These are phyloP conservation scores for Lanmaoa rubissima DNA, from an alignment of 768 basidiomycete species.

Conservation along the genomic window DNA sequence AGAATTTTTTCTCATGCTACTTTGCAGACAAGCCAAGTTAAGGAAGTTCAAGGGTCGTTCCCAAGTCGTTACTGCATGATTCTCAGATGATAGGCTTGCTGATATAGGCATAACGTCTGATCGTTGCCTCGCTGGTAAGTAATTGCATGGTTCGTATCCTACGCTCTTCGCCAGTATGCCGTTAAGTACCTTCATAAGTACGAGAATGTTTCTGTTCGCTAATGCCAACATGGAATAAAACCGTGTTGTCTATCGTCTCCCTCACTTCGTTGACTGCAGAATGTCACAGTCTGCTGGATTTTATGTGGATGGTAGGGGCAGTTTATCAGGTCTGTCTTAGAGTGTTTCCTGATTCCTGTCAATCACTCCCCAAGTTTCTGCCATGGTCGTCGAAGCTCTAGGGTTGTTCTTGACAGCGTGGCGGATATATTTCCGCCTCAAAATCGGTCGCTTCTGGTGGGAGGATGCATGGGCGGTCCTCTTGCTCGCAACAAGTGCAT, in stretches of 20 bases:
- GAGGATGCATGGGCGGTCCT: constrained; percentile 13
- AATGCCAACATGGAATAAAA: no score
- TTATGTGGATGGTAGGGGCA: background rate
- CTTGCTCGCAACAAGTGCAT: background rate
- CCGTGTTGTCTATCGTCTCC: background rate
- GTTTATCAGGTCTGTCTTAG: background rate
- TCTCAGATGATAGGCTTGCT: no score
- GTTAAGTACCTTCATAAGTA: background rate
- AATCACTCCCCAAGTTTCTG: background rate
- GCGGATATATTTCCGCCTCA: constrained; percentile 7
- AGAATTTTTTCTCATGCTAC: no score
- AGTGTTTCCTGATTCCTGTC: background rate
- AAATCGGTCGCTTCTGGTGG: constrained; percentile 11
- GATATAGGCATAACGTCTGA: no score
- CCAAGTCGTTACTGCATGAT: no score
- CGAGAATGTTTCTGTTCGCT: no score
- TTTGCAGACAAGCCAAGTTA: no score
- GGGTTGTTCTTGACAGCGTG: constrained; percentile 1
- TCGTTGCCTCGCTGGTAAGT: no score
- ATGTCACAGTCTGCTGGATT: background rate
- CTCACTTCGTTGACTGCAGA: background rate
- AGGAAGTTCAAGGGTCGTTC: no score
- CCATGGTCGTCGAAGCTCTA: background rate
- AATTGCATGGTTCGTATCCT: no score
- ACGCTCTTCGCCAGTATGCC: background rate